Evolutionary conservation across 768 basidiomycete genomes (phyloP), one percentile per base, ranked within the genome.

Genomic region (Collybia nuda): DNA sequence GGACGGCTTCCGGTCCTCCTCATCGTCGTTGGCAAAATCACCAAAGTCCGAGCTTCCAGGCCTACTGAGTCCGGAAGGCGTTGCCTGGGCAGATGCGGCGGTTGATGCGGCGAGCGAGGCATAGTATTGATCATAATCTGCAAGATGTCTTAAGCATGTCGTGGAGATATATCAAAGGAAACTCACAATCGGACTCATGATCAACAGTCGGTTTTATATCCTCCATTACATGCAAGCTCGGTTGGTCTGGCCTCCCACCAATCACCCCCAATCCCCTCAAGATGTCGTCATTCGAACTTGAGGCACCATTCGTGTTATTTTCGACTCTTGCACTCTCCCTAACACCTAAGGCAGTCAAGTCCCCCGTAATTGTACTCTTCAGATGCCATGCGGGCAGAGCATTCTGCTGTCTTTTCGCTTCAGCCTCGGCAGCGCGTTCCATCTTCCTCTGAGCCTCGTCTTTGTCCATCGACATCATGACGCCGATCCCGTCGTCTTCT

Each of bases 381-480:
- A 94, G 79, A 72, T 97, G 92, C 97, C 97, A 99, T 11, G 88
- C 77, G 1, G 97, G 97, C 40, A 99, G 73, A 0, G 85, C 82
- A 63, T 98, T 98, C 72, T 98, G 94, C 63, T 87, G 82, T 51
- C 92, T 72, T 69, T 94, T 94, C 48, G 86, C 81, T 50, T 89
- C 89, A 1, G 89, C 88, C 66, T 94, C 84, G 18, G 81, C 83
- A 57, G 90, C 90, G 47, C 89, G 76, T 64, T 92, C 88, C 60
- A 76, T 71, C 52, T 81, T 80, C 54, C 82, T 78, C 15, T 83
- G 86, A 56, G 82, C 82, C 67, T 90, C 87, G 62, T 90, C 90
- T 61, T 94, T 93, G 67, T 97, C 93, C 67, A 87, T 83, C 7
- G 89, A 89, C 69, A 95, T 82, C 58, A 98, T 84, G 32, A 99